Evolutionary conservation across 352 stramenopile genomes (phyloP).

Genomic region (Pythium folliculosum): DNA sequence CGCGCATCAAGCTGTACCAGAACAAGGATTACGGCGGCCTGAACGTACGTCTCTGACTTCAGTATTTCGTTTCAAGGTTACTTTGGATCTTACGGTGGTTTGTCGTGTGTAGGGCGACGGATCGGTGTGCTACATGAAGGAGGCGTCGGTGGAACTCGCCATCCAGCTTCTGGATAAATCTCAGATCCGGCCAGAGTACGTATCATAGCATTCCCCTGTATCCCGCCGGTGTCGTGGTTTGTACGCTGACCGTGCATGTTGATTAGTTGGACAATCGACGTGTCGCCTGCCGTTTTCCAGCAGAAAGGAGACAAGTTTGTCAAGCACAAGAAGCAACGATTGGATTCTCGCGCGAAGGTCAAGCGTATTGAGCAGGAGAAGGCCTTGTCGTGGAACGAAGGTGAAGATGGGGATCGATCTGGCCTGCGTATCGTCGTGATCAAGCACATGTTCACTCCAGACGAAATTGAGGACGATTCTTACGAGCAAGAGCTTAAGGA

Average conservation of each 20-base stretch:
- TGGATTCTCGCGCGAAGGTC: constrained; percentile 84
- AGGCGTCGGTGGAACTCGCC: constrained; percentile 94
- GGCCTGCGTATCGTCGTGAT: constrained; percentile 96
- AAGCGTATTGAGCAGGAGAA: constrained; percentile 89
- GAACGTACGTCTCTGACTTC: constrained; percentile 65
- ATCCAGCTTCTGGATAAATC: constrained; percentile 94
- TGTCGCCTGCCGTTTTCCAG: constrained; percentile 85
- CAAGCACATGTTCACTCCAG: constrained; percentile 94
- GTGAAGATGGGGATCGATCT: constrained; percentile 89
- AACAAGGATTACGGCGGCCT: constrained; percentile 83
- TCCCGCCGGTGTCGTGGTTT: constrained; percentile 4
- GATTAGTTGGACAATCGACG: constrained; percentile 69
- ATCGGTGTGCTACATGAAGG: constrained; percentile 95
- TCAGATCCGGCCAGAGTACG: constrained; percentile 77
- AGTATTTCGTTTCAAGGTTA: no score
- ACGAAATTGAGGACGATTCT: constrained; percentile 81
- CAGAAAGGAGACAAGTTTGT: constrained; percentile 85
- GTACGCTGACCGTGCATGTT: neutral
- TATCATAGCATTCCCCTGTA: neutral
- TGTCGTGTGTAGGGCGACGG: constrained; percentile 79
- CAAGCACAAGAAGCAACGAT: constrained; percentile 76
- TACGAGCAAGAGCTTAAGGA: constrained; percentile 77
- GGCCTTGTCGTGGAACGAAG: constrained; percentile 95
- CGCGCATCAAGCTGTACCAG: constrained; percentile 96
- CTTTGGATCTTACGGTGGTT: neutral